Conservation (phyloP, 176 grass and related monocot species). For the Aegilops umbellulata region DNA sequence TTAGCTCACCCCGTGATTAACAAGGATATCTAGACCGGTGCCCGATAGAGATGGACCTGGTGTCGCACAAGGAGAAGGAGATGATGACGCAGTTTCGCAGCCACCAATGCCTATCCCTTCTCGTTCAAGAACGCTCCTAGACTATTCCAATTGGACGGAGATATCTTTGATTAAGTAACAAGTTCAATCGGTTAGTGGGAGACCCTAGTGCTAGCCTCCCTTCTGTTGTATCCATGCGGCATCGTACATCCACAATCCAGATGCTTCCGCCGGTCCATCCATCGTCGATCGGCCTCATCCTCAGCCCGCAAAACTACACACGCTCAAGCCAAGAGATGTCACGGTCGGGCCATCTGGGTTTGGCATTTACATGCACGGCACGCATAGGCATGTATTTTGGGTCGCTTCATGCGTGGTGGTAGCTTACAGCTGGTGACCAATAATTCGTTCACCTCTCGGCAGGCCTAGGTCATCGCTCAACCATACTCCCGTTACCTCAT, state of each 20-base stretch:
- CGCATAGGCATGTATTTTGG: background rate
- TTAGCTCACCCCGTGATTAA: slow-evolving; percentile 40
- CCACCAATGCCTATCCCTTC: background rate
- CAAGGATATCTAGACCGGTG: slow-evolving; percentile 31
- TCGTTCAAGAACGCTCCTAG: background rate
- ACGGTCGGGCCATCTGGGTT: background rate
- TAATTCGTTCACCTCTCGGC: background rate
- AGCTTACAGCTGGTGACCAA: background rate
- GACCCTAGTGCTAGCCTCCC: slow-evolving; percentile 15
- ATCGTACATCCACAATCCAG: background rate
- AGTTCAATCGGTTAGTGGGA: slow-evolving; percentile 7
- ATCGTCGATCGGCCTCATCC: background rate
- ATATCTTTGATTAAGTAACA: slow-evolving; percentile 20
- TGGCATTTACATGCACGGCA: slow-evolving; percentile 9
- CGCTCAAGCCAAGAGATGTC: background rate
- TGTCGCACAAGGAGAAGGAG: background rate
- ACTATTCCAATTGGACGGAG: slow-evolving; percentile 1
- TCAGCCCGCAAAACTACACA: background rate
- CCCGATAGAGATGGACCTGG: background rate
- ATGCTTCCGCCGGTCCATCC: background rate
- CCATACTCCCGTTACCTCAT: background rate
- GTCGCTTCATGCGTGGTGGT: background rate
- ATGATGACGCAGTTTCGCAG: slow-evolving; percentile 1
- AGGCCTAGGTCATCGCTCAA: background rate
- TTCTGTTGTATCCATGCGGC: background rate